A percentile compares a stretch with the other conserved stretches of the same genome.
Conservation (phyloP, 2,329 filamentous ascomycete species). For the Botrytis byssoidea region DNA sequence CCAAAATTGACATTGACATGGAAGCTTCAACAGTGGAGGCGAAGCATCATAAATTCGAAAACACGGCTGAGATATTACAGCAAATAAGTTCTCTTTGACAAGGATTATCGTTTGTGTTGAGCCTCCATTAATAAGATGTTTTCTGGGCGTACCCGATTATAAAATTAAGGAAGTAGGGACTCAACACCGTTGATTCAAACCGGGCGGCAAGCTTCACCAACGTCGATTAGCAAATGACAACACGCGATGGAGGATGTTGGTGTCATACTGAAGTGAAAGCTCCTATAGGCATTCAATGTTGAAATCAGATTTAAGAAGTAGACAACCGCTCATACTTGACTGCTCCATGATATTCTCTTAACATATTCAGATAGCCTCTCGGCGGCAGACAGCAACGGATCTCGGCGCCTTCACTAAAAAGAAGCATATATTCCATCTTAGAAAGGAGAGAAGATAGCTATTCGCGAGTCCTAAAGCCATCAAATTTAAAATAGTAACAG, state of each 20-base stretch:
- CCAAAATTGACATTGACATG: background rate
- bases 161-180: slow-evolving; percentile 3
- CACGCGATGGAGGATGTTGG: background rate
- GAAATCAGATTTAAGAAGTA: background rate
- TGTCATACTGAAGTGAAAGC: background rate
- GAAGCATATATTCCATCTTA: background rate
- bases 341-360: background rate
- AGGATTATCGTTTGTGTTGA: background rate
- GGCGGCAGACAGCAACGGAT: background rate
- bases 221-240: background rate
- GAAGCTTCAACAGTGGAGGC: slow-evolving; percentile 2
- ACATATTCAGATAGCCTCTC: background rate
- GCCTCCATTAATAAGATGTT: background rate
- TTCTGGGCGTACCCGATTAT: background rate
- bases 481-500: slow-evolving; percentile 6
- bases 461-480: background rate
- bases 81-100: background rate
- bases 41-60: slow-evolving; percentile 14
- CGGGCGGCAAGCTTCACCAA: background rate
- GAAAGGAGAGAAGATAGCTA: background rate
- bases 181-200: slow-evolving; percentile 1
- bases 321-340: background rate
- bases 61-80: slow-evolving; percentile 7
- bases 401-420: background rate
- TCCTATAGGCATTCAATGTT: background rate